phyloP scores from a whole-genome alignment of 2,329 filamentous ascomycete genomes.

The Endoconidiophora polonica region DNA sequence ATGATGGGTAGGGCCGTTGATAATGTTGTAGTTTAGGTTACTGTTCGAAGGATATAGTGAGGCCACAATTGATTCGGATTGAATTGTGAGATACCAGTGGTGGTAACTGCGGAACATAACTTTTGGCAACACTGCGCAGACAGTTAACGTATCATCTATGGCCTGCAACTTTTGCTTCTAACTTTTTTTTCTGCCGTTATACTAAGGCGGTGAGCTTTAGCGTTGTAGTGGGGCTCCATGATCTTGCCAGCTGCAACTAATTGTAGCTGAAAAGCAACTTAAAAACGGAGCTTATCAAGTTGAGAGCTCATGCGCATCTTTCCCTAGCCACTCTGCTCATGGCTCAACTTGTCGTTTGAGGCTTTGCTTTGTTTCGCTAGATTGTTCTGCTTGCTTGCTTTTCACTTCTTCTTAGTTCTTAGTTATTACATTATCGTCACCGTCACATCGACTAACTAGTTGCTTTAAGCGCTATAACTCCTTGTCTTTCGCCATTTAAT shows the following conservation, averaged over 20 bases:
- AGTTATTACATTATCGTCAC: too few species aligned
- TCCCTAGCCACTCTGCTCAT: too few species aligned
- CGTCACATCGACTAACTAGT: too few species aligned
- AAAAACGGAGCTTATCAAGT: too few species aligned
- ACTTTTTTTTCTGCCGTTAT: conserved; percentile 10
- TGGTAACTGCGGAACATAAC: not conserved
- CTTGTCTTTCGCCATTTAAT: too few species aligned
- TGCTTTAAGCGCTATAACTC: too few species aligned
- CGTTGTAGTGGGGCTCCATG: conserved; percentile 3
- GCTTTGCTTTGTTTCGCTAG: not conserved
- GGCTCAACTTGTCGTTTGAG: not conserved
- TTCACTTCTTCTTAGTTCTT: not conserved
- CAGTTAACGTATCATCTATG: not conserved
- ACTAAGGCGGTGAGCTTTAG: conserved; percentile 1
- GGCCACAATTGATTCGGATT: not conserved
- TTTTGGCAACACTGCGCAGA: not conserved
- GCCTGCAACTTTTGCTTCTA: conserved; percentile 2
- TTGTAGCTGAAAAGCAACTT: too few species aligned
- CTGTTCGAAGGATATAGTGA: not conserved
- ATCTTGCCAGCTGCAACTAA: not conserved
- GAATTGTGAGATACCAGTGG: not conserved
- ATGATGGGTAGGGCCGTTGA: not conserved
- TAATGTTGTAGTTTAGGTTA: not conserved
- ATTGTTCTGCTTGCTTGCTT: not conserved
- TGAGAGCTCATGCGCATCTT: too few species aligned